A percentile compares a stretch with the other conserved stretches of the same genome.
phyloP scores from a whole-genome alignment of 106 monocot genomes.

The Dendrobium catenatum region DNA sequence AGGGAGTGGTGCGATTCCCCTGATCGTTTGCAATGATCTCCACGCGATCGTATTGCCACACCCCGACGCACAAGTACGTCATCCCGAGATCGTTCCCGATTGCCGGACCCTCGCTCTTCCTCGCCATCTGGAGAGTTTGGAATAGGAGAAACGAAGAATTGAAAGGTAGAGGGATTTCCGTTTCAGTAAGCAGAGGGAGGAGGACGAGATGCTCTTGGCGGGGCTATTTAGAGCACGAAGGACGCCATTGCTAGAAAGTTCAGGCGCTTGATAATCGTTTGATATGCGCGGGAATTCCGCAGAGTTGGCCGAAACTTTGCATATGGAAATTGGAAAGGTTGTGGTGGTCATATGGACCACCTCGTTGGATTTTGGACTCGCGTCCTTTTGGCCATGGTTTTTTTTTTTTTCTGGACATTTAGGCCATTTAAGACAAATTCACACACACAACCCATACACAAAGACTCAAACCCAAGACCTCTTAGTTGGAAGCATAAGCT shows the following conservation, averaged over 20 bases:
- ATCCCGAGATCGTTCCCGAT: conserved; percentile 39
- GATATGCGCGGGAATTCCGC: neutral
- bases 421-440: too few relatives aligned
- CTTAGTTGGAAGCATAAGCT: too few relatives aligned
- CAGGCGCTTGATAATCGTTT: neutral
- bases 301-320: too few relatives aligned
- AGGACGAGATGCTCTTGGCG: neutral
- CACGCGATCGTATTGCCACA: conserved; percentile 76
- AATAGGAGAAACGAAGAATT: neutral
- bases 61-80: conserved; percentile 59
- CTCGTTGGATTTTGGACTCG: too few relatives aligned
- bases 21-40: conserved; percentile 88
- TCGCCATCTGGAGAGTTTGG: conserved; percentile 14
- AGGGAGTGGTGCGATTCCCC: conserved; percentile 76
- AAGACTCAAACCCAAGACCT: too few relatives aligned
- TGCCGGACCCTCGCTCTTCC: conserved; percentile 60
- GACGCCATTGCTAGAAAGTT: neutral
- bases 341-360: too few relatives aligned
- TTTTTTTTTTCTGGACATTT: too few relatives aligned
- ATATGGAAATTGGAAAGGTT: too few relatives aligned
- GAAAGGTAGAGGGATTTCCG: neutral
- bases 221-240: neutral
- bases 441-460: too few relatives aligned
- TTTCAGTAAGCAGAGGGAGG: too few relatives aligned
- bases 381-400: too few relatives aligned